Base-by-base conservation (phyloP, 176 grass and related monocot species). In the Luzula sylvatica region DNA sequence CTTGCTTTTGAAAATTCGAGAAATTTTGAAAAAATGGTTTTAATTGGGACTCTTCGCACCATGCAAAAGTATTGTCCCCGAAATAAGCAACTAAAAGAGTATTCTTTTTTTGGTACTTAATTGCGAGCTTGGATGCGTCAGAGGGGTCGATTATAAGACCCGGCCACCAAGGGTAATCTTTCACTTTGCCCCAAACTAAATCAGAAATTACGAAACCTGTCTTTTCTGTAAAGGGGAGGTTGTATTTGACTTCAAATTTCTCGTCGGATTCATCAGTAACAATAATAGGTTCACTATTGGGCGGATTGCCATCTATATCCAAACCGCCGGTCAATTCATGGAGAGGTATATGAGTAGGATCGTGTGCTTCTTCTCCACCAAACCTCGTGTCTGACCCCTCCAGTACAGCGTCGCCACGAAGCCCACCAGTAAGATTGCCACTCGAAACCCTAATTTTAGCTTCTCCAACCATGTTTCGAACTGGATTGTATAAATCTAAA, bases 151-250 rank as follows among this genome's bases (percentile, higher is more conserved):
- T 86, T 40, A 96, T 89, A 75, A 89, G 79, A 15, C 92, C 92
- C 53, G 92, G 92, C 92, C 92, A 96, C 92, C 92, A 96, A 55
- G 92, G 92, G 69, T 86, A 84, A 27, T 84, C 82, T 59, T 96
- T 96, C 18, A 96, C 92, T 83, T 96, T 96, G 52, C 81, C 85
- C 92, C 92, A 96, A 27, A 96, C 85, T 7, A 96, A 74, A 79
- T 96, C 85, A 68, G 81, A 64, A 16, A 82, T 73, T 54, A 56
- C 38, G 55, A 96, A 90, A 27, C 46, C 14, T 2, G 70, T 63
- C 48, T 74, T 81, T 5, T 89, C 74, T 15, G 79, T 61, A 54
- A 58, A 69, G 51, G 71, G 74, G 3, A 89, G 23, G 53, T 52
- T 20, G 77, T 86, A 96, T 39, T 58, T 79, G 46, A 75, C 67